Conservation (phyloP, 345 rosid species). For the Draba incana region DNA sequence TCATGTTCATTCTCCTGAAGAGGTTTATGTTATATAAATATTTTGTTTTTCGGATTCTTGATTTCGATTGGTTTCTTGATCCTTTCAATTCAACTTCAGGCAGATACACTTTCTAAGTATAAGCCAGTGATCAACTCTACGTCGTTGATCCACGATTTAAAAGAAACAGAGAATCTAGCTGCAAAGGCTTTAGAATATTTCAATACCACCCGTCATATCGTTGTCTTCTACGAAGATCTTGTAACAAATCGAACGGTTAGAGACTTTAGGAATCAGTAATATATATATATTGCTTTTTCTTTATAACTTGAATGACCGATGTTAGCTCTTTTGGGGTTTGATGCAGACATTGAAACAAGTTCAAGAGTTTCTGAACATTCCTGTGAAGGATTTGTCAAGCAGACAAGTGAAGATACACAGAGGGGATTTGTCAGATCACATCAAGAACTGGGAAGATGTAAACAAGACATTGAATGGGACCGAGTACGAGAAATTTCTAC, state of each 20-base stretch:
- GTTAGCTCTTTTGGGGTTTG: slow-evolving; percentile 12
- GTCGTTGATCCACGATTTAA: slow-evolving; percentile 63
- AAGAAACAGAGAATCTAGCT: slow-evolving; percentile 60
- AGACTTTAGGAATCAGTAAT: too few relatives aligned
- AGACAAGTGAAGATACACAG: slow-evolving; percentile 92
- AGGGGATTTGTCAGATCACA: slow-evolving; percentile 67
- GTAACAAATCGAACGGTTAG: slow-evolving; percentile 50
- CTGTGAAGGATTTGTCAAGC: slow-evolving; percentile 61
- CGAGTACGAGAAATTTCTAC: slow-evolving; percentile 58
- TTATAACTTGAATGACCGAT: background rate
- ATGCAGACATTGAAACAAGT: slow-evolving; percentile 78
- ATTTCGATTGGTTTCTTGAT: slow-evolving; percentile 32
- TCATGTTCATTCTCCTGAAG: slow-evolving; percentile 91
- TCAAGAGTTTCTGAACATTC: slow-evolving; percentile 73
- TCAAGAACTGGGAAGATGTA: slow-evolving; percentile 87
- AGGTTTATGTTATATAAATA: slow-evolving; percentile 50
- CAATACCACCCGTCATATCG: slow-evolving; percentile 73
- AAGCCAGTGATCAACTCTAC: slow-evolving; percentile 77
- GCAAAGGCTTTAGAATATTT: slow-evolving; percentile 63
- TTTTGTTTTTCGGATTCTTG: slow-evolving; percentile 7
- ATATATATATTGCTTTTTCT: background rate
- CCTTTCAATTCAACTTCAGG: slow-evolving; percentile 47
- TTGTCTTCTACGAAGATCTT: slow-evolving; percentile 86
- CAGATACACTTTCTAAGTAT: slow-evolving; percentile 74
- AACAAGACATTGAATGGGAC: slow-evolving; percentile 70